A percentile compares a stretch with the other conserved stretches of the same genome.
phyloP scores from a whole-genome alignment of 345 rosid genomes.

The Populus ilicifolia region DNA sequence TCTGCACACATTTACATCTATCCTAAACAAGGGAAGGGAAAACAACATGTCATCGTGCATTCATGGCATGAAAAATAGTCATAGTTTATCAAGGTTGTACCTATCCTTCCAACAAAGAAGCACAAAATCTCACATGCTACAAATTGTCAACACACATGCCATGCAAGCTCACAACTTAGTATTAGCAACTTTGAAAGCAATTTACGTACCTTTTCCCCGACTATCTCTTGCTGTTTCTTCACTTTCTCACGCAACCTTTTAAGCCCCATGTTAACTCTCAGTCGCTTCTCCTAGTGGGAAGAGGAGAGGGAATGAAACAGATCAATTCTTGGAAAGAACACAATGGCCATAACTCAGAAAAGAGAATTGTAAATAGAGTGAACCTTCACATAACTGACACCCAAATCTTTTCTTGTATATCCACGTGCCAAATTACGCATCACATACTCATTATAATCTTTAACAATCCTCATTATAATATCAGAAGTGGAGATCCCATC shows the following conservation, averaged over 20 bases:
- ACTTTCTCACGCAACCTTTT: conserved; percentile 59
- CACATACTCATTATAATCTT: conserved; percentile 70
- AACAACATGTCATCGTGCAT: background rate
- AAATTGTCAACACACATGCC: background rate
- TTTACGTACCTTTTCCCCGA: conserved; percentile 27
- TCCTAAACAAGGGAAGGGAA: background rate
- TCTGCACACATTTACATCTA: background rate
- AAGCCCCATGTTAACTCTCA: conserved; percentile 56
- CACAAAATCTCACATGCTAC: background rate
- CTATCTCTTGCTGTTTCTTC: conserved; percentile 65
- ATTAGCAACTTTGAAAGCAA: background rate
- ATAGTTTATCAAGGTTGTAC: background rate
- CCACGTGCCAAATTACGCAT: conserved; percentile 68
- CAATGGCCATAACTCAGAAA: background rate
- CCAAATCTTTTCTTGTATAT: conserved; percentile 62
- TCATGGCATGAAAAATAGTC: background rate
- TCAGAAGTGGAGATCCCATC: conserved; percentile 76
- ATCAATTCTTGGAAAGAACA: background rate
- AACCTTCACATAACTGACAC: conserved; percentile 71
- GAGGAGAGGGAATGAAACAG: background rate
- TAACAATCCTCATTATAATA: conserved; percentile 64
- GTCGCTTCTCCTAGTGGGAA: conserved; percentile 52
- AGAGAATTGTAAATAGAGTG: background rate
- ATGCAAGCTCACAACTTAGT: background rate
- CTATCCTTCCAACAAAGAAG: background rate